Evolutionary conservation across 2,329 filamentous ascomycete genomes (phyloP).

Genomic region (Clonostachys rosea): DNA sequence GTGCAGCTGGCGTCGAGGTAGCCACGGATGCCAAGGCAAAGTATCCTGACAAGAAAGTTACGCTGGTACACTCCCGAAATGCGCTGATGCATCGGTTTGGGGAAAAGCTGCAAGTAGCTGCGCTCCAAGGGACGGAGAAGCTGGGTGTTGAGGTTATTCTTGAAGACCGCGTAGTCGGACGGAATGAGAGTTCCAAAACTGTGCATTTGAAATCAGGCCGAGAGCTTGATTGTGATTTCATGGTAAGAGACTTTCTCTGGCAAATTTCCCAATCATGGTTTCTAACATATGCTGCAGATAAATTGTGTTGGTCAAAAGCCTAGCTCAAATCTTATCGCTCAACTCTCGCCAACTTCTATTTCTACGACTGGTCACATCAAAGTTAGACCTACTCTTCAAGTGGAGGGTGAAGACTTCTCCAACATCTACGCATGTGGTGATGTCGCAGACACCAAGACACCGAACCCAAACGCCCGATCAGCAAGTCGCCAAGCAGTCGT

Average conservation of each 20-base stretch:
- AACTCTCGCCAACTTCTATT: slow-evolving; percentile 35
- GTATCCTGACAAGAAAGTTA: slow-evolving; percentile 51
- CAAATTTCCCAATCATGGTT: background rate
- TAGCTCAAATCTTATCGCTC: slow-evolving; percentile 39
- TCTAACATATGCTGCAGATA: slow-evolving; percentile 30
- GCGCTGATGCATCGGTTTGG: slow-evolving; percentile 48
- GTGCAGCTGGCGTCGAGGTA: slow-evolving; percentile 58
- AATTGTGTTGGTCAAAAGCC: slow-evolving; percentile 57
- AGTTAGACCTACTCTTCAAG: slow-evolving; percentile 52
- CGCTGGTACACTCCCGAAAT: slow-evolving; percentile 50
- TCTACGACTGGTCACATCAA: slow-evolving; percentile 42
- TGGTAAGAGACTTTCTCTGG: slow-evolving; percentile 26
- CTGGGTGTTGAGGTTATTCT: slow-evolving; percentile 47
- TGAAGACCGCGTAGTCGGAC: slow-evolving; percentile 35
- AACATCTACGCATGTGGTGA: slow-evolving; percentile 62
- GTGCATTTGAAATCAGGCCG: slow-evolving; percentile 40
- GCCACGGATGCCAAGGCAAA: slow-evolving; percentile 52
- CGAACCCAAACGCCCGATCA: slow-evolving; percentile 47
- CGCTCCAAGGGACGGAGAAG: slow-evolving; percentile 33
- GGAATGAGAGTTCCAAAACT: slow-evolving; percentile 24
- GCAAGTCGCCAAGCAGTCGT: slow-evolving; percentile 47
- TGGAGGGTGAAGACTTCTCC: slow-evolving; percentile 37
- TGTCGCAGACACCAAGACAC: slow-evolving; percentile 45
- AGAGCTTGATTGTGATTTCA: slow-evolving; percentile 40
- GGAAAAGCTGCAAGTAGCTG: slow-evolving; percentile 28